Evolutionary conservation across 805 yeast species (phyloP).

Genomic region (Starmerella tilneyi): DNA sequence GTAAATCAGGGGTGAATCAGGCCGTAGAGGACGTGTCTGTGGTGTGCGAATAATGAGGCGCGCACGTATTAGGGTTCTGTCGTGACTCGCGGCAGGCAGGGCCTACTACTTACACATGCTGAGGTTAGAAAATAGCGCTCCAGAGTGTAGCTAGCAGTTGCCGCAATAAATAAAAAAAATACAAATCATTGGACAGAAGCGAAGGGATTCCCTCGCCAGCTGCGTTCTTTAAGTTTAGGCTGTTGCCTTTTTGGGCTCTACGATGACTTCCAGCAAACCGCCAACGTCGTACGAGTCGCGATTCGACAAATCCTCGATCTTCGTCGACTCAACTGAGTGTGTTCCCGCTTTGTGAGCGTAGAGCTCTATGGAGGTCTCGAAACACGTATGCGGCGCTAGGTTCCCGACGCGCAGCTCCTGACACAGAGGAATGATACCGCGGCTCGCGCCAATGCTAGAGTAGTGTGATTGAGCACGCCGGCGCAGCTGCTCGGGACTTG

Average conservation of each 20-base stretch:
- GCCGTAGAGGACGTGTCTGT: not conserved
- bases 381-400: constrained; percentile 50
- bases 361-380: constrained; percentile 51
- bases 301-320: constrained; percentile 48
- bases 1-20: too few relatives aligned
- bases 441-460: constrained; percentile 29
- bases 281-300: constrained; percentile 69
- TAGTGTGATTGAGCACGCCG: constrained; percentile 13
- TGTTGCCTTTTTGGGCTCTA: constrained; percentile 24
- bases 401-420: constrained; percentile 58
- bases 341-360: constrained; percentile 58
- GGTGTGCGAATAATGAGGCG: too few relatives aligned
- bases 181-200: too few relatives aligned
- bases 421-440: constrained; percentile 53
- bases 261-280: constrained; percentile 56
- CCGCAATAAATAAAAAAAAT: too few relatives aligned
- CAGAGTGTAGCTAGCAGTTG: too few relatives aligned
- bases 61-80: too few relatives aligned
- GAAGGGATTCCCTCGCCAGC: too few relatives aligned
- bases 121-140: not conserved
- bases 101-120: not conserved
- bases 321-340: constrained; percentile 53
- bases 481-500: constrained; percentile 14
- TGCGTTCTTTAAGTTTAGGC: too few relatives aligned
- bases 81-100: too few relatives aligned